Evolutionary conservation across 257 asterid species (phyloP), one percentile per base, ranked within the genome.

Genomic region (Solanum dulcamara): DNA sequence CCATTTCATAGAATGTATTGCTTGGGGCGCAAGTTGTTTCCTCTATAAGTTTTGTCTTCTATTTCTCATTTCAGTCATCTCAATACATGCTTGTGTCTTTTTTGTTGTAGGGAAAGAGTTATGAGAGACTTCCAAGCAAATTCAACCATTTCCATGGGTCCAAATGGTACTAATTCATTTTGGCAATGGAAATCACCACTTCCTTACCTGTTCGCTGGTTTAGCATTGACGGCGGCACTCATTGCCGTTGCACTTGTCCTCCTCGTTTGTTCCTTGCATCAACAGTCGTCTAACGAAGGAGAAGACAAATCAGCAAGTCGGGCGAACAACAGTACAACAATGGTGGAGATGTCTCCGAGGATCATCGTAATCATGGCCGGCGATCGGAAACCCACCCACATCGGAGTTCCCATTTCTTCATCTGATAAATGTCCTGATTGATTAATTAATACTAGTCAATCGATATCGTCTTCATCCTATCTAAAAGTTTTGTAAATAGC

Each of bases 281-380:
- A 30, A 28, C 10, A 10, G 14, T 13, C 18, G 1, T 42, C 38
- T 10, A 18, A 70, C 17, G 48, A 70, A 9, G 79, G 14, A 13
- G 85, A 83, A 11, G 80, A 83, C 64, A 83, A 83, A 66, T 83
- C 85, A 24, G 12, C 10, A 32, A 38, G 22, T 66, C 20, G 64
- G n/a, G 9, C 28, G 17, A 70, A 37, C 50, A 70, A 70, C 30
- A 66, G 26, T 40, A 15, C 17, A 12, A 40, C 74, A 83, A 62
- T 28, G 60, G 33, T 4, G 50, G 80, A 83, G 30, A 64, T 83
- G 46, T 24, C 81, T 20, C 85, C 80, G 15, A 83, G 64, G 12
- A 26, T 83, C 85, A 14, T 83, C 28, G 85, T 83, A 7, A 26
- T 83, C 9, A 66, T 83, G 85, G 80, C 85, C n/a, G 85, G 85